Base-by-base conservation (phyloP, 2,329 filamentous ascomycete genomes). In the Cercospora nicotianae region DNA sequence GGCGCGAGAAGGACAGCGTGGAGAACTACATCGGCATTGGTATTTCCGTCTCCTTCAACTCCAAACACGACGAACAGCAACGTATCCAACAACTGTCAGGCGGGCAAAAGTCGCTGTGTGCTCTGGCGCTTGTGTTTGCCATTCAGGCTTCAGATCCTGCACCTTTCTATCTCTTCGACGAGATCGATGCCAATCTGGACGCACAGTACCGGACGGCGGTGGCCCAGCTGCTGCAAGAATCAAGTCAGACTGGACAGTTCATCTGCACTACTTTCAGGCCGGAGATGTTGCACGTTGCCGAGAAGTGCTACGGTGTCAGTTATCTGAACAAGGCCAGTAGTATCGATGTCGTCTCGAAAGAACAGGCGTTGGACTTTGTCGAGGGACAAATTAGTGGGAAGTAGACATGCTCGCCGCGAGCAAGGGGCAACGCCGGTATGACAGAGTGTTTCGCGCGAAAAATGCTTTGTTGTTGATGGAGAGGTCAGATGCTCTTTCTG, bases 231-330 rank as follows among this genome's bases (percentile, higher is more conserved):
- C 86, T 99, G 23, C 85, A 94, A 76, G 86, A 83, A 73, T 77
- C 78, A 59, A 79, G 74, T 33, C 80, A 81, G 59, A 80, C 76
- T 39, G 89, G 89, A 0, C 90, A 99, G 79, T 99, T 99, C 78
- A 99, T 99, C 80, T 98, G 95, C 85, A 99, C 95, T 3, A 99
- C 95, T 2, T 99, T 99, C 87, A 87, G 95, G 67, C 95, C 95
- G 1, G 95, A 99, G 82, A 97, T 99, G 86, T 87, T 99, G 71
- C 88, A 91, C 69, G 93, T 98, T 20, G 95, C 95, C 3, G 94
- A 98, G 83, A 96, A 97, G 83, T 97, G 94, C 81, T 99, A 99
- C 79, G 95, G 95, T 69, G 95, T 99, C 62, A 93, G 92, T 62
- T 98, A 94, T 81, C 74, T 85, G 72, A 94, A 94, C 80, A 98